Conservation (phyloP, 331 rosid genomes). For the Pyracantha coccinea region DNA sequence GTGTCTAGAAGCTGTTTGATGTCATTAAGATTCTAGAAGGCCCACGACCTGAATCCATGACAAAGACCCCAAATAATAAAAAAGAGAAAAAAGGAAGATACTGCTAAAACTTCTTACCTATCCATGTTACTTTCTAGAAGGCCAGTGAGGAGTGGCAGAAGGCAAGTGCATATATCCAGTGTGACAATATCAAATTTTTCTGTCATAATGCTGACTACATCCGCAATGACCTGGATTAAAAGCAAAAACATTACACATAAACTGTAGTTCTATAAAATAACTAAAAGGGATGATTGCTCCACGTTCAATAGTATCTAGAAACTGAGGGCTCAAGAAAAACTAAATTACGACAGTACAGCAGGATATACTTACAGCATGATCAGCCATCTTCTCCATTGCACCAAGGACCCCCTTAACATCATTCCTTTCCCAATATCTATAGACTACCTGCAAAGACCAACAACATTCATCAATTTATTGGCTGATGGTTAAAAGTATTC, state of each 20-base stretch:
- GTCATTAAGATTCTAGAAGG: not conserved
- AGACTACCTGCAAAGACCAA: conserved; percentile 55
- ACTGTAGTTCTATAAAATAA: conserved; percentile 5
- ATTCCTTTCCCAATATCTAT: conserved; percentile 86
- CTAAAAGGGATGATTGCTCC: not conserved
- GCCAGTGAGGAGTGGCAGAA: conserved; percentile 63
- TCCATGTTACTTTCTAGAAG: conserved; percentile 87
- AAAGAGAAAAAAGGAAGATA: not conserved
- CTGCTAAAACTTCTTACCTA: conserved; percentile 31
- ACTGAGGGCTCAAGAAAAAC: not conserved
- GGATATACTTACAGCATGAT: conserved; percentile 67
- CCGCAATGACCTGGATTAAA: conserved; percentile 78
- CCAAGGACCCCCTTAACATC: conserved; percentile 81
- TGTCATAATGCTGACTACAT: conserved; percentile 71
- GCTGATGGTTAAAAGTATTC: not conserved
- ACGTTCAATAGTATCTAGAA: conserved; percentile 2
- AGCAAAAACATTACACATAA: conserved; percentile 13
- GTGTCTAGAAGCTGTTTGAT: not conserved
- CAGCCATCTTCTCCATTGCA: conserved; percentile 89
- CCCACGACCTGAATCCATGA: not conserved
- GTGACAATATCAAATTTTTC: conserved; percentile 72
- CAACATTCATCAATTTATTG: conserved; percentile 22
- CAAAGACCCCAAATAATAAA: not conserved
- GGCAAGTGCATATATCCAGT: conserved; percentile 68
- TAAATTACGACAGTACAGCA: conserved; percentile 11